These are phyloP conservation scores for Venturia asperata DNA, from an alignment of 2,329 filamentous ascomycete species.

Conservation along the genomic window DNA sequence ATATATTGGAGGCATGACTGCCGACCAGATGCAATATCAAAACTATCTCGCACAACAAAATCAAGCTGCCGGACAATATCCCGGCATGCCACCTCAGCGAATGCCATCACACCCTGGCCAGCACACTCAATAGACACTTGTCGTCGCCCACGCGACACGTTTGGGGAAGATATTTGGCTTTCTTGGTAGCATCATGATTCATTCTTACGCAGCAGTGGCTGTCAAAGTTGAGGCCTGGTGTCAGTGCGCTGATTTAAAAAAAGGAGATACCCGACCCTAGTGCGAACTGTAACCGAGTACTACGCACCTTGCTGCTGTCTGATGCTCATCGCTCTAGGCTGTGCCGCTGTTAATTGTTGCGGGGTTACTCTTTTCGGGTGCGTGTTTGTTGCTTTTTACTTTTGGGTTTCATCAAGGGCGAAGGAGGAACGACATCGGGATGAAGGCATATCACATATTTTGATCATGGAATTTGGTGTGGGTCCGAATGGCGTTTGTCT, in stretches of 20 bases:
- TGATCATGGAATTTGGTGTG: conserved; percentile 5
- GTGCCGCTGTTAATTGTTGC: conserved; percentile 13
- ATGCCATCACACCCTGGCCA: conserved; percentile 9
- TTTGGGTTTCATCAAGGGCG: conserved; percentile 2
- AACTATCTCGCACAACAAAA: conserved; percentile 70
- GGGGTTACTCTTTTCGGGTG: conserved; percentile 6
- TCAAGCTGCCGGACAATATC: conserved; percentile 29
- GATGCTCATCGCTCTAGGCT: conserved; percentile 7
- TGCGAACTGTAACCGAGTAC: conserved; percentile 9
- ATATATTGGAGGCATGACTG: conserved; percentile 52
- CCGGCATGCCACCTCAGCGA: conserved; percentile 17
- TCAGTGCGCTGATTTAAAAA: conserved; percentile 10
- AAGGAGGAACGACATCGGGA: conserved; percentile 7
- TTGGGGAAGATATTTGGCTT: not conserved
- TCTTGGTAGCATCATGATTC: not conserved
- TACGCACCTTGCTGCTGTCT: not conserved
- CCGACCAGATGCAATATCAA: conserved; percentile 70
- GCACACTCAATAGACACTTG: conserved; percentile 12
- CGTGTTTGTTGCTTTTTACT: conserved; percentile 9
- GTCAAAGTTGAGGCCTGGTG: conserved; percentile 6
- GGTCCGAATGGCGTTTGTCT: not conserved
- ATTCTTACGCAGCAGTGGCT: conserved; percentile 6
- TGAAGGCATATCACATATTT: conserved; percentile 5
- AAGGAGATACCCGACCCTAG: conserved; percentile 14
- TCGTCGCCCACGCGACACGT: not conserved